Conservation (phyloP, 768 basidiomycete species). For the Auricularia sp. region DNA sequence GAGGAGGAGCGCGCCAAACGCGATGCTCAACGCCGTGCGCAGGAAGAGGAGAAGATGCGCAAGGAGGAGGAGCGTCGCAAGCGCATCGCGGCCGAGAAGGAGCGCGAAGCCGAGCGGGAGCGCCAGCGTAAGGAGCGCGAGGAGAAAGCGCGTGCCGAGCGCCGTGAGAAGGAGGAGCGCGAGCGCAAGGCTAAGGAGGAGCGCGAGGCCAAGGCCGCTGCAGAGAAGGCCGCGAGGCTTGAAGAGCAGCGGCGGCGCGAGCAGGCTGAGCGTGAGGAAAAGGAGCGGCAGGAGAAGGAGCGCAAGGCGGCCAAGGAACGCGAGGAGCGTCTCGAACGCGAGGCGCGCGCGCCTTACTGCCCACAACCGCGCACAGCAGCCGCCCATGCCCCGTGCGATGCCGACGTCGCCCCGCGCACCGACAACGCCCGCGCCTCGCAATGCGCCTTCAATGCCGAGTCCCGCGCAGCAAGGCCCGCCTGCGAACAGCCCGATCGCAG, state of each 20-base stretch:
- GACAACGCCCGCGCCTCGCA: background rate
- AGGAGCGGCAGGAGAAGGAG: constrained; percentile 44
- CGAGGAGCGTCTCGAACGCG: constrained; percentile 27
- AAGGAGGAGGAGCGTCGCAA: constrained; percentile 80
- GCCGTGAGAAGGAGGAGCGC: constrained; percentile 45
- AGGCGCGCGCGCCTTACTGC: constrained; percentile 15
- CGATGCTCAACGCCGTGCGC: constrained; percentile 64
- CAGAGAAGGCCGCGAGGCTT: constrained; percentile 33
- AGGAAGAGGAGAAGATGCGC: constrained; percentile 72
- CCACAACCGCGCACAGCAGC: constrained; percentile 5
- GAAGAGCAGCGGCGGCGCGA: constrained; percentile 15
- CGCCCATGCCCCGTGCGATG: constrained; percentile 15
- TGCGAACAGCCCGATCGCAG: background rate
- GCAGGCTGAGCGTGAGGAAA: constrained; percentile 45
- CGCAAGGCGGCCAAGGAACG: constrained; percentile 57
- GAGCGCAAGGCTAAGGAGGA: constrained; percentile 62
- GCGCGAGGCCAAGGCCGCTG: constrained; percentile 44
- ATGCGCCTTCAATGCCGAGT: background rate
- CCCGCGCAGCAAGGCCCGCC: background rate
- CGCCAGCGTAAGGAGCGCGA: constrained; percentile 67
- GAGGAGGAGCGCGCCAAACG: constrained; percentile 81
- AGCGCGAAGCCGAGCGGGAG: constrained; percentile 68
- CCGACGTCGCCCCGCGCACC: constrained; percentile 48
- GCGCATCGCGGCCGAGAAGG: constrained; percentile 69
- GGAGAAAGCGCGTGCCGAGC: constrained; percentile 43